Evolutionary conservation across 2,329 filamentous ascomycete genomes (phyloP), one percentile per base, ranked within the genome.

Genomic region (Neoascochyta sp.): DNA sequence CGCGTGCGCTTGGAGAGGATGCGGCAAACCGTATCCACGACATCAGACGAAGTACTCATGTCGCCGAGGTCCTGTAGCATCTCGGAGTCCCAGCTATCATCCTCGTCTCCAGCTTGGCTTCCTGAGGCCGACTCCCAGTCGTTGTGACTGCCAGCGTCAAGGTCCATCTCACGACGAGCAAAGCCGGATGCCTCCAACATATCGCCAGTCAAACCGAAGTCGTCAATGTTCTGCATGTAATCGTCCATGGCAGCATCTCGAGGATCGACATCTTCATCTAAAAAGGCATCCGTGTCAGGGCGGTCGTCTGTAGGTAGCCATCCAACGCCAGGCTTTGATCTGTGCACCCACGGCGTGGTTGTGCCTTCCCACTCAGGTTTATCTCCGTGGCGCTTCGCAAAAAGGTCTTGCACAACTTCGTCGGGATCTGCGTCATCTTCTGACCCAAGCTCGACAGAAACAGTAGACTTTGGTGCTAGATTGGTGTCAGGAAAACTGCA

Each of bases 221-320:
- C 69, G 11, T 62, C 63, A 49, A 85, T 70, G 39, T 87, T 86
- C 23, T 75, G 72, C 50, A 86, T 80, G 47, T 88, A 88, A 50
- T 89, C 84, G 1, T 76, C 74, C 45, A 80, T 63, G 22, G 79
- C 67, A 2, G 49, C 47, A 23, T 53, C 44, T 8, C 36, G 44
- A 14, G 47, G 38, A 21, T 54, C 41, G 2, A 41, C 36, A 7
- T 57, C 20, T 16, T 42, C 47, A 12, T 20, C 31, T 9, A 57
- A 22, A 29, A 52, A 47, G 12, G 39, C 29, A 6, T 50, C 39
- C 45, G 52, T 52, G 20, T 42, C 29, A 4, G 50, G 45, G 10
- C 48, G 50, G 15, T 45, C 37, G 10, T 31, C 16, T 7, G 26
- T 32, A 22, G 56, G 58, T 21, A 54, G 34, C 61, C 61, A 63